A percentile compares a stretch with the other conserved stretches of the same genome.
These are phyloP conservation scores for Penicillium argentinense DNA, from an alignment of 495 filamentous ascomycete genomes.

Conservation along the genomic window DNA sequence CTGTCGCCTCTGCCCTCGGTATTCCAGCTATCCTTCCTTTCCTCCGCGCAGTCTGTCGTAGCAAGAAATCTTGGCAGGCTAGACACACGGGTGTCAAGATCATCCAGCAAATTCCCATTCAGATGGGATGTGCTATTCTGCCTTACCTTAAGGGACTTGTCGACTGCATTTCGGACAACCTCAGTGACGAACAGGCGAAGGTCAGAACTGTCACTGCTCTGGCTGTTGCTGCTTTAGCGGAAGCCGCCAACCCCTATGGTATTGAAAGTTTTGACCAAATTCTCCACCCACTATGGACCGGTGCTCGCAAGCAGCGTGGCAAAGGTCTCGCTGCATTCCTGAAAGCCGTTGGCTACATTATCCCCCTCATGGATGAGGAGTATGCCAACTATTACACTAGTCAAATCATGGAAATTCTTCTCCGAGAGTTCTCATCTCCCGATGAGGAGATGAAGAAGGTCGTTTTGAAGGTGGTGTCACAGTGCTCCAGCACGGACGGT, in stretches of 20 bases:
- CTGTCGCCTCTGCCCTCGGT: slow-evolving; percentile 93
- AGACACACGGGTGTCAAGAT: slow-evolving; percentile 99
- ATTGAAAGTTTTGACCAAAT: slow-evolving; percentile 99
- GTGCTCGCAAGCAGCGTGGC: slow-evolving; percentile 90
- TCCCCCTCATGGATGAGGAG: slow-evolving; percentile 99
- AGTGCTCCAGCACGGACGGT: slow-evolving; percentile 91
- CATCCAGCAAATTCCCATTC: slow-evolving; percentile 97
- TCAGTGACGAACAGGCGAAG: slow-evolving; percentile 97
- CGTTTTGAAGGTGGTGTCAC: slow-evolving; percentile 95
- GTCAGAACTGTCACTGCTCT: slow-evolving; percentile 94
- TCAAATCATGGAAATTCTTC: slow-evolving; percentile 97
- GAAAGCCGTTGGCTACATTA: slow-evolving; percentile 97
- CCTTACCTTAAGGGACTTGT: slow-evolving; percentile 96
- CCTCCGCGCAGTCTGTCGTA: slow-evolving; percentile 90
- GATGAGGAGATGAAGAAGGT: slow-evolving; percentile 99
- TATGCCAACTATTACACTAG: slow-evolving; percentile 98
- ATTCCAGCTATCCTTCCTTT: slow-evolving; percentile 95
- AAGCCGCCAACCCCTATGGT: slow-evolving; percentile 97
- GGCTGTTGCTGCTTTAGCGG: slow-evolving; percentile 92
- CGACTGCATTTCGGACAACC: slow-evolving; percentile 91
- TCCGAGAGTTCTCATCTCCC: slow-evolving; percentile 92
- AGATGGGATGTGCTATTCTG: slow-evolving; percentile 97
- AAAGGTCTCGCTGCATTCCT: slow-evolving; percentile 95
- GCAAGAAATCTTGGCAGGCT: slow-evolving; percentile 99
- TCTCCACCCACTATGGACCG: slow-evolving; percentile 95